Evolutionary conservation across 2,329 filamentous ascomycete genomes (phyloP).

Genomic region (Clathrospora elynae): DNA sequence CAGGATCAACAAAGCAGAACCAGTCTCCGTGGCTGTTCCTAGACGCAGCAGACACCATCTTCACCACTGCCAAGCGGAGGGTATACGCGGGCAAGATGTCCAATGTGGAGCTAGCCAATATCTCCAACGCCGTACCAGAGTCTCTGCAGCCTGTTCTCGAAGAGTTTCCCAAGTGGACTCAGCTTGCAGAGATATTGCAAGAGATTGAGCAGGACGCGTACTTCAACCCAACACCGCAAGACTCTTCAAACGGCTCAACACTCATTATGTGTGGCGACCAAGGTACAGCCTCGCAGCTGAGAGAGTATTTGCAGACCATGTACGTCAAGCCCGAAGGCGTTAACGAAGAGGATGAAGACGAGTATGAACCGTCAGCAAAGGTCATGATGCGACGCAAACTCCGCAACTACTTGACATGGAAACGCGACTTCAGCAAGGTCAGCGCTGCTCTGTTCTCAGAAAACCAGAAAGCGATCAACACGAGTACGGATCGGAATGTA

Average conservation of each 20-base stretch:
- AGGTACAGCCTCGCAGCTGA: constrained; percentile 81
- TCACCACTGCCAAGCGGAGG: constrained; percentile 83
- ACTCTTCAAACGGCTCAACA: constrained; percentile 89
- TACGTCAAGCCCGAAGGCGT: constrained; percentile 65
- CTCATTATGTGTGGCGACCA: constrained; percentile 95
- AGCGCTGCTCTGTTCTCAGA: constrained; percentile 78
- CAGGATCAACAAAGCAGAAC: constrained; percentile 83
- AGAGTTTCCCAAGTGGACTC: constrained; percentile 90
- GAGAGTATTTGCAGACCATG: constrained; percentile 92
- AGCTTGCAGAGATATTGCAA: constrained; percentile 86
- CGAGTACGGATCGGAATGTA: constrained; percentile 63
- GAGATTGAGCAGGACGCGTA: constrained; percentile 93
- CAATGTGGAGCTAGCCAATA: constrained; percentile 58
- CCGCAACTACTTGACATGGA: constrained; percentile 88
- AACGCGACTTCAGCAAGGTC: constrained; percentile 83
- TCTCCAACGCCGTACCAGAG: constrained; percentile 58
- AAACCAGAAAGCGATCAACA: constrained; percentile 76
- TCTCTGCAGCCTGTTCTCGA: constrained; percentile 82
- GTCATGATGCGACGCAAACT: constrained; percentile 91
- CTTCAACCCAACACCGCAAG: constrained; percentile 74
- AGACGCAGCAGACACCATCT: constrained; percentile 92
- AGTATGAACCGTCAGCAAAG: constrained; percentile 69
- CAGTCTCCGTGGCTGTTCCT: constrained; percentile 96
- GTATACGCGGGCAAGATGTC: constrained; percentile 79
- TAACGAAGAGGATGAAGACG: constrained; percentile 57